A percentile compares a stretch with the other conserved stretches of the same genome.
phyloP scores from a whole-genome alignment of 257 asterid species.

The Voacanga thouarsii region DNA sequence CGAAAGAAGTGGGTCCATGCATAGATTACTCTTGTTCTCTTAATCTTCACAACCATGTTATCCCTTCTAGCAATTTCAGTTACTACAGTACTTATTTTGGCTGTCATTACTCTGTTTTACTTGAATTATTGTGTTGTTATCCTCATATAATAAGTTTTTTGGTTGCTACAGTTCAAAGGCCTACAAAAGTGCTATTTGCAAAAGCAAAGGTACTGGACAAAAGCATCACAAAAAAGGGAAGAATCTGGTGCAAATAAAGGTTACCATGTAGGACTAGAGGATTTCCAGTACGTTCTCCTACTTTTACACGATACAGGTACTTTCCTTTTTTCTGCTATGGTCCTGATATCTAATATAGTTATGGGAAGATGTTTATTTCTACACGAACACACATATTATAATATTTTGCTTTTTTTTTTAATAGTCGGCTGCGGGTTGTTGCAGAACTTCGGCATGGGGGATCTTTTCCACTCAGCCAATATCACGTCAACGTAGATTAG shows the following conservation, averaged over 20 bases:
- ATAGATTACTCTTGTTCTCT: slow-evolving; percentile 47
- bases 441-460: slow-evolving; percentile 85
- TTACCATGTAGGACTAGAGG: slow-evolving; percentile 64
- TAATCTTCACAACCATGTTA: neutral
- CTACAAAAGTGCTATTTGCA: slow-evolving; percentile 85
- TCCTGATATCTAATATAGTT: neutral
- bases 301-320: slow-evolving; percentile 76
- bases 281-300: slow-evolving; percentile 60
- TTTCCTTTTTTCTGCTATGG: neutral
- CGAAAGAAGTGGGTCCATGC: slow-evolving; percentile 75
- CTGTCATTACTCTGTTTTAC: neutral
- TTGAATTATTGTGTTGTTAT: neutral
- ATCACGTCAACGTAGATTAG: slow-evolving; percentile 64
- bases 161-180: slow-evolving; percentile 58
- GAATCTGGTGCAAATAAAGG: slow-evolving; percentile 48
- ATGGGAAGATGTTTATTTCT: slow-evolving; percentile 1
- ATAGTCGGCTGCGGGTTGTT: slow-evolving; percentile 73
- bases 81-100: neutral
- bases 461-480: slow-evolving; percentile 80
- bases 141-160: neutral
- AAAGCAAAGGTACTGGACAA: slow-evolving; percentile 56
- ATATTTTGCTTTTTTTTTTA: slow-evolving; percentile 15
- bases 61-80: neutral
- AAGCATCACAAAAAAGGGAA: slow-evolving; percentile 41
- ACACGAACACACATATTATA: slow-evolving; percentile 13